Percentiles rank a stretch among this genome's conserved stretches.
phyloP scores from a whole-genome alignment of 495 filamentous ascomycete species.

The Aspergillus ellipticus region DNA sequence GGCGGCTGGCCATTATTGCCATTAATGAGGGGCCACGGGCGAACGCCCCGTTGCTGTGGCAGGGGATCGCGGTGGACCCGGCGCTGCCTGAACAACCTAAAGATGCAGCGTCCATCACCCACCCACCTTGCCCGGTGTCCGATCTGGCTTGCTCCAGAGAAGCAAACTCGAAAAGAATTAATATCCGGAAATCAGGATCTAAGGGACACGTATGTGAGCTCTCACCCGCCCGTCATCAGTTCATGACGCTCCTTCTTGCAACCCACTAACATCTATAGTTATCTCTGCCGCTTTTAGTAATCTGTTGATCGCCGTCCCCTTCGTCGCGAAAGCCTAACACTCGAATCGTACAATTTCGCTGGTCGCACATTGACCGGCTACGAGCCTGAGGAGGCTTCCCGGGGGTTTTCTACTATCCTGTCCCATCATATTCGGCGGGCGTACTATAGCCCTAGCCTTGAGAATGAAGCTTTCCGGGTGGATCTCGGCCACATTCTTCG shows the following conservation, averaged over 20 bases:
- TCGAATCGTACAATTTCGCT: not conserved
- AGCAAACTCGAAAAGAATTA: constrained; percentile 1
- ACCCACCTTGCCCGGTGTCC: constrained; percentile 15
- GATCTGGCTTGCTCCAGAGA: constrained; percentile 14
- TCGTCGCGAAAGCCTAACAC: constrained; percentile 1
- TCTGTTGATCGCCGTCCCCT: constrained; percentile 34
- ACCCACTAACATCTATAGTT: not conserved
- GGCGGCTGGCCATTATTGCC: constrained; percentile 24
- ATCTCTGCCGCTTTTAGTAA: constrained; percentile 33
- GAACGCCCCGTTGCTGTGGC: constrained; percentile 36
- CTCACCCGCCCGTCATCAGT: not conserved
- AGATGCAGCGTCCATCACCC: constrained; percentile 21
- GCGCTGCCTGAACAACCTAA: constrained; percentile 13
- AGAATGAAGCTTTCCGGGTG: constrained; percentile 40
- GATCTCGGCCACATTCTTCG: constrained; percentile 36
- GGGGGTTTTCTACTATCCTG: not conserved
- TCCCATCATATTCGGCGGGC: constrained; percentile 5
- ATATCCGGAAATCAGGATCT: not conserved
- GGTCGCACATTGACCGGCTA: not conserved
- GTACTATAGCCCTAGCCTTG: constrained; percentile 15
- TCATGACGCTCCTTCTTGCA: not conserved
- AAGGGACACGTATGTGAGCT: not conserved
- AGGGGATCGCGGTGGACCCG: constrained; percentile 34
- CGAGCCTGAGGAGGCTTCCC: not conserved
- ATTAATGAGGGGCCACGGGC: constrained; percentile 6